phyloP scores from a whole-genome alignment of 179 eudicot species.

The Beta macrorhiza region DNA sequence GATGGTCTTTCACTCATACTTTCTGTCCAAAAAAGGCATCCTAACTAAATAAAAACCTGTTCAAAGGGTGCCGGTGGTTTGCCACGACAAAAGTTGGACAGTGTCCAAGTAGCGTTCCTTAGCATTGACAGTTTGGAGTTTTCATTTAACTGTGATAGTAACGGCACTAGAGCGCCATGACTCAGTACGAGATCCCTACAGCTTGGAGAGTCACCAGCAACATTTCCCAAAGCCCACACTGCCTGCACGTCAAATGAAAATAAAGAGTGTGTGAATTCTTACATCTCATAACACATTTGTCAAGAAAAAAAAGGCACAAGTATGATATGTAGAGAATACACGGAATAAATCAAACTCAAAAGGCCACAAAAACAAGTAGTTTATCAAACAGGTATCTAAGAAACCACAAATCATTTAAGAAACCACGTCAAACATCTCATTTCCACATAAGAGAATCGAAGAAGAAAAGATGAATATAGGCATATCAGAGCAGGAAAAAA shows the following conservation, averaged over 20 bases:
- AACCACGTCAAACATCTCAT: too few species aligned
- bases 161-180: conserved; percentile 52
- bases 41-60: conserved; percentile 43
- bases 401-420: neutral
- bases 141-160: conserved; percentile 74
- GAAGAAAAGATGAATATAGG: neutral
- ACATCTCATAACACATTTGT: neutral
- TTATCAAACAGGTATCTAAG: neutral
- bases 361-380: neutral
- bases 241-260: conserved; percentile 34
- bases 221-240: conserved; percentile 55
- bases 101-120: conserved; percentile 88
- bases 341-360: conserved; percentile 1
- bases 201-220: conserved; percentile 54
- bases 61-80: conserved; percentile 86
- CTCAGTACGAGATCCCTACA: conserved; percentile 52
- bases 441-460: neutral
- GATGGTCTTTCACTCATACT: neutral
- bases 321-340: neutral
- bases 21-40: neutral
- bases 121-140: conserved; percentile 79
- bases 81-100: conserved; percentile 86
- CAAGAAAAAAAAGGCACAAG: neutral
- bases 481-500: neutral
- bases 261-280: neutral